Conservation (phyloP, 2,329 filamentous ascomycete species). For the Trichoderma sp. region DNA sequence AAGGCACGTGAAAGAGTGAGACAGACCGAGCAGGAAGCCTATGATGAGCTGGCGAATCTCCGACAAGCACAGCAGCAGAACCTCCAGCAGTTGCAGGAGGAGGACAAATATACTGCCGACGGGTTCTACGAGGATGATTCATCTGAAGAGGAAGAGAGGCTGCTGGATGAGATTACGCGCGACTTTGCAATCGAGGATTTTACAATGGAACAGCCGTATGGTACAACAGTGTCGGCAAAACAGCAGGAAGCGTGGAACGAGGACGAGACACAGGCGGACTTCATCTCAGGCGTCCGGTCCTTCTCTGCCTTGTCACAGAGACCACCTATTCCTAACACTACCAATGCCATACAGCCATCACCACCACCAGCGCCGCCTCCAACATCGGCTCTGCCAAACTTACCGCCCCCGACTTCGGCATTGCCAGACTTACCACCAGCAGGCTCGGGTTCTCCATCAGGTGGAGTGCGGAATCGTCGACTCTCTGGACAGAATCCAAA, state of each 20-base stretch:
- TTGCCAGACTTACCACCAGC: constrained; percentile 47
- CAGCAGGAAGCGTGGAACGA: constrained; percentile 15
- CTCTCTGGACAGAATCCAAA: constrained; percentile 79
- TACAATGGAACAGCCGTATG: constrained; percentile 51
- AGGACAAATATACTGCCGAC: constrained; percentile 39
- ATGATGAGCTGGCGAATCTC: constrained; percentile 31
- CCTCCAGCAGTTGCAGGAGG: constrained; percentile 32
- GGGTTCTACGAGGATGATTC: constrained; percentile 66
- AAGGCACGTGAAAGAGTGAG: constrained; percentile 74
- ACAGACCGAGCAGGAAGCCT: constrained; percentile 70
- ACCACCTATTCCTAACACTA: constrained; percentile 28
- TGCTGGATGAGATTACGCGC: constrained; percentile 84
- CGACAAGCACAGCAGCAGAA: constrained; percentile 48
- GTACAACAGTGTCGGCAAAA: neutral
- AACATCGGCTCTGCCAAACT: constrained; percentile 45
- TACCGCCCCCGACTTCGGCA: constrained; percentile 44
- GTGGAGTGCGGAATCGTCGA: constrained; percentile 71
- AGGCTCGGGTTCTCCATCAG: constrained; percentile 36
- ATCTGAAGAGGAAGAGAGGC: constrained; percentile 71
- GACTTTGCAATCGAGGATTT: constrained; percentile 84
- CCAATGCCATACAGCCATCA: constrained; percentile 30
- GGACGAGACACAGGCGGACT: neutral
- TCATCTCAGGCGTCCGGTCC: constrained; percentile 51
- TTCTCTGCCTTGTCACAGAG: constrained; percentile 70
- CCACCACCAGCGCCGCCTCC: constrained; percentile 53